A percentile compares a stretch with the other conserved stretches of the same genome.
These are phyloP conservation scores for Umbellularia californica DNA, from an alignment of 164 flowering plant genomes.

Conservation along the genomic window DNA sequence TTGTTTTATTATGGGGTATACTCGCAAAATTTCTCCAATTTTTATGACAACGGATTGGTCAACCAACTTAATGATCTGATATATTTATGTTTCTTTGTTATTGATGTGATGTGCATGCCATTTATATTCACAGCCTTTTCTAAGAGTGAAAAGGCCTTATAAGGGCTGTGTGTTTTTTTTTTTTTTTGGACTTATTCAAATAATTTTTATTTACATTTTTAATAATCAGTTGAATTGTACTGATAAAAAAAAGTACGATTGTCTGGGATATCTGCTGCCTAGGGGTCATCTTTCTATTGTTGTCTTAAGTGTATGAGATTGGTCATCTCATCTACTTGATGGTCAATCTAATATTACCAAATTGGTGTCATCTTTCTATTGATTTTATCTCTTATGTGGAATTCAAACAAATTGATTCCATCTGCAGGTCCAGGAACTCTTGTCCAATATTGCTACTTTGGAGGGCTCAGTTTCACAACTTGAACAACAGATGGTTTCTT, in stretches of 20 bases:
- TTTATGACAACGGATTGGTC: too few species aligned
- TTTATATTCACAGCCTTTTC: too few species aligned
- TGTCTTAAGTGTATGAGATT: not conserved
- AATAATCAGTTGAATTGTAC: not conserved
- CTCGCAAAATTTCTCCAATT: too few species aligned
- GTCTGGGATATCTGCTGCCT: not conserved
- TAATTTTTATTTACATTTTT: not conserved
- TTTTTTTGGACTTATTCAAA: not conserved
- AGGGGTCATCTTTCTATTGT: not conserved
- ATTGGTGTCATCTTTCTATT: not conserved
- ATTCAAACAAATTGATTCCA: conserved; percentile 6
- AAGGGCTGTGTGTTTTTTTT: too few species aligned
- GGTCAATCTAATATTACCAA: not conserved
- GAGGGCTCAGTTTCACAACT: conserved; percentile 60
- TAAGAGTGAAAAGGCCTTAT: too few species aligned
- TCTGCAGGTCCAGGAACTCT: conserved; percentile 56
- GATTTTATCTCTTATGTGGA: not conserved
- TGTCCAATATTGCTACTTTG: conserved; percentile 46
- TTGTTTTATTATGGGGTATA: too few species aligned
- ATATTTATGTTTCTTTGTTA: too few species aligned
- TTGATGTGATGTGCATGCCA: too few species aligned
- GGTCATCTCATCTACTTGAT: not conserved
- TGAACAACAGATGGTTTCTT: conserved; percentile 55
- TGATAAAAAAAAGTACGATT: not conserved
- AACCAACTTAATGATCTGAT: too few species aligned